Evolutionary conservation across 2,329 filamentous ascomycete species (phyloP), one percentile per base, ranked within the genome.

Genomic region (Trichoderma oligosporum): DNA sequence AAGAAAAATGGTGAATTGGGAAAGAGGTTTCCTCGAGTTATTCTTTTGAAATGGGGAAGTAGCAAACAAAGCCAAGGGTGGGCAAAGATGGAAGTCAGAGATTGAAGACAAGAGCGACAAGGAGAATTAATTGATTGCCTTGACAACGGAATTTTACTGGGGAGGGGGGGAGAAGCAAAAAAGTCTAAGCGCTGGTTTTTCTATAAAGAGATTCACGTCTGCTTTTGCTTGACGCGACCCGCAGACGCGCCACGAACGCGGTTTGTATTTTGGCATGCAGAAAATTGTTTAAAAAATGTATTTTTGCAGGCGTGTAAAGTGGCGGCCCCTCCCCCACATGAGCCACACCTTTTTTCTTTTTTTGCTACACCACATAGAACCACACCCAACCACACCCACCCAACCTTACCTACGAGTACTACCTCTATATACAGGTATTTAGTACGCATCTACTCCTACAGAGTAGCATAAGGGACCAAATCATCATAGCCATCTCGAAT

Each of bases 81-180:
- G n/a, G n/a, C n/a, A 38, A 16, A n/a, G 20, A 2, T 36, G 33
- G n/a, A 22, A 22, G 39, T n/a, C 44, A 29, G 18, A 39, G 31
- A 36, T 24, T 53, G 7, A 31, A 22, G 9, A 45, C 29, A 45
- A 22, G 11, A 29, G 39, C 27, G 42, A 44, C 31, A 54, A 27
- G 35, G 25, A 22, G 49, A 29, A 27, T 25, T n/a, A 27, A 47
- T n/a, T n/a, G n/a, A 55, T 58, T 58, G 56, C 56, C 56, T 58
- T n/a, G 56, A 58, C 56, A 58, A 58, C 56, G 56, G 33, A 29
- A 38, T 31, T n/a, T n/a, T 41, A 22, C 49, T 29, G 41, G 41
- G 16, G 27, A 38, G 39, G 41, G 29, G 39, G 35, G 35, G 7
- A 42, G 18, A 14, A 6, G 35, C 12, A 14, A 39, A 14, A 14